phyloP scores from a whole-genome alignment of 768 basidiomycete species.

The Boletus pseudo-olivaceus region DNA sequence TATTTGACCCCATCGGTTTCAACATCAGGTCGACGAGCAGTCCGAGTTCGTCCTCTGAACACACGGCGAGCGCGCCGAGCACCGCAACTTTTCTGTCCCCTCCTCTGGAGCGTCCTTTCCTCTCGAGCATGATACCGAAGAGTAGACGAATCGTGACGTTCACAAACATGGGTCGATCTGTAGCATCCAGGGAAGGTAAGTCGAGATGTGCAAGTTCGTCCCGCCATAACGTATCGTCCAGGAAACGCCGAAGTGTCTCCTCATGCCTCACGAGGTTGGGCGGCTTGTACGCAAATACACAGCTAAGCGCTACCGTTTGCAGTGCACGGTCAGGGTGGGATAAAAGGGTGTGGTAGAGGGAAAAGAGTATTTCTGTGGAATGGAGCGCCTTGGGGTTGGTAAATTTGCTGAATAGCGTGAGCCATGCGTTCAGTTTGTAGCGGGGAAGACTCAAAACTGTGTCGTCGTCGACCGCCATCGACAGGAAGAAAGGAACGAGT shows the following conservation, averaged over 20 bases:
- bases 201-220: constrained; percentile 78
- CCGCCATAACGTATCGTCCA: constrained; percentile 88
- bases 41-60: constrained; percentile 67
- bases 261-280: constrained; percentile 51
- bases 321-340: constrained; percentile 81
- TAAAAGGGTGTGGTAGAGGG: constrained; percentile 69
- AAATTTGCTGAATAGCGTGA: constrained; percentile 86
- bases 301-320: constrained; percentile 72
- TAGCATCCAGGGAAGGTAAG: constrained; percentile 51
- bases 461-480: constrained; percentile 33
- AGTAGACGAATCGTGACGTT: constrained; percentile 70
- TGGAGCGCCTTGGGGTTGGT: constrained; percentile 88
- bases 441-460: constrained; percentile 46
- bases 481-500: constrained; percentile 82
- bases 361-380: constrained; percentile 58
- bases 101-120: constrained; percentile 62
- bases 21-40: constrained; percentile 88
- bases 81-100: constrained; percentile 71
- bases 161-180: constrained; percentile 63
- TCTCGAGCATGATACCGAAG: constrained; percentile 86
- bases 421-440: constrained; percentile 67
- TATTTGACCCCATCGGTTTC: constrained; percentile 52
- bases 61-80: constrained; percentile 64
- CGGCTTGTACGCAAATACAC: constrained; percentile 79
- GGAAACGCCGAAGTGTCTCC: constrained; percentile 61